Conservation (phyloP, 2,329 filamentous ascomycete genomes). For the Periconia sp. region DNA sequence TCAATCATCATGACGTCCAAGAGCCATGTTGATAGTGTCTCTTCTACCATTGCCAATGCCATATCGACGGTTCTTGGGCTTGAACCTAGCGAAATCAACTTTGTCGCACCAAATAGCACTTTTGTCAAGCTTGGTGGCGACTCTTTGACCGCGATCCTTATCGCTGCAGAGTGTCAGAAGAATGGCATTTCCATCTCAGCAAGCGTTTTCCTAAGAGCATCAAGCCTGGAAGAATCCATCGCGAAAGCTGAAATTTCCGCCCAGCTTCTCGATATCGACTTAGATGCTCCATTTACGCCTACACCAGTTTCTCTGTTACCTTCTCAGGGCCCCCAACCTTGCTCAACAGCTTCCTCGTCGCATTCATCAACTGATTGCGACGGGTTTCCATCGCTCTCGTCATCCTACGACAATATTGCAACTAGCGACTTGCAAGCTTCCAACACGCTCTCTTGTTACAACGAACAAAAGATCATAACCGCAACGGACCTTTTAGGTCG, state of each 20-base stretch:
- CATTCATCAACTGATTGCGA: too few relatives aligned
- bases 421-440: too few relatives aligned
- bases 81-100: neutral
- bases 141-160: neutral
- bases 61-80: neutral
- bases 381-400: too few relatives aligned
- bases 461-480: too few relatives aligned
- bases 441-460: too few relatives aligned
- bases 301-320: too few relatives aligned
- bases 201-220: neutral
- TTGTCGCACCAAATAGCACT: neutral
- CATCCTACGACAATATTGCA: too few relatives aligned
- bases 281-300: too few relatives aligned
- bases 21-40: neutral
- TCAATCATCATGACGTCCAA: neutral
- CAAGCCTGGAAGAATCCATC: neutral
- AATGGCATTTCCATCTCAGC: neutral
- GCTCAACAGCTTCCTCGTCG: too few relatives aligned
- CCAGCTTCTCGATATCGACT: too few relatives aligned
- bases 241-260: neutral
- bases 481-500: too few relatives aligned
- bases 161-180: constrained; percentile 1
- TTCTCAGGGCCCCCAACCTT: too few relatives aligned
- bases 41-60: neutral
- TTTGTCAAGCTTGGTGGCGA: neutral